Percentiles rank a stretch among this genome's conserved stretches.
Evolutionary conservation across 73 alveolate species (phyloP).

Genomic region (Stentor coeruleus): DNA sequence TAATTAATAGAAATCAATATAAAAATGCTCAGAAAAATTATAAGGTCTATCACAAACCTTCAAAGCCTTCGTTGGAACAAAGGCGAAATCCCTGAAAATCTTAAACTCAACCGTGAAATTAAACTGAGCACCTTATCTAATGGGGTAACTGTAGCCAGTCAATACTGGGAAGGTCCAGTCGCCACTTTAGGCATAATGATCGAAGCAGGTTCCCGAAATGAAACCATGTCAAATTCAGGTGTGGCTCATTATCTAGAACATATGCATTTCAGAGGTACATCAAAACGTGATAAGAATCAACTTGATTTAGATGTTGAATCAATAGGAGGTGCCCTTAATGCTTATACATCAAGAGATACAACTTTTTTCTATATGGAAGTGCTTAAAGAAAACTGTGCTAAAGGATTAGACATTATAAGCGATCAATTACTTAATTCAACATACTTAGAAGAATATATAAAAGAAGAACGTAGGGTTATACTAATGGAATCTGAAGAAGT

Average conservation of each 20-base stretch:
- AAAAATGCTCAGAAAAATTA: too few relatives aligned
- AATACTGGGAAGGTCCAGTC: constrained; percentile 63
- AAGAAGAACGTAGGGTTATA: constrained; percentile 77
- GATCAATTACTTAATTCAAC: constrained; percentile 78
- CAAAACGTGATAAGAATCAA: constrained; percentile 57
- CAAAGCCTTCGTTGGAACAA: background rate
- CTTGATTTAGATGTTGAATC: constrained; percentile 84
- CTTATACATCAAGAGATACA: constrained; percentile 94
- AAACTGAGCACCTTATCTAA: constrained; percentile 58
- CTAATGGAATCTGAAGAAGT: constrained; percentile 66
- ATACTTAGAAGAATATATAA: constrained; percentile 57
- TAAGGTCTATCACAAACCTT: too few relatives aligned
- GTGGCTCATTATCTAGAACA: constrained; percentile 93
- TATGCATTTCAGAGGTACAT: constrained; percentile 86
- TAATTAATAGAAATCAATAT: too few relatives aligned
- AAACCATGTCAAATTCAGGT: constrained; percentile 70
- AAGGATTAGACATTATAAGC: constrained; percentile 66
- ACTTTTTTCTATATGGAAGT: constrained; percentile 75
- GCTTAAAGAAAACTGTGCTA: constrained; percentile 49
- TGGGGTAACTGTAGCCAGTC: constrained; percentile 82
- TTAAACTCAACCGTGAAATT: constrained; percentile 62
- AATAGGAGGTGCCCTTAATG: constrained; percentile 82
- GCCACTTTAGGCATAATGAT: constrained; percentile 78
- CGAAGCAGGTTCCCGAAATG: constrained; percentile 88
- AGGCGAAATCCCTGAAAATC: constrained; percentile 73